Evolutionary conservation across 2,329 filamentous ascomycete species (phyloP).

Genomic region (Fusarium sp.): DNA sequence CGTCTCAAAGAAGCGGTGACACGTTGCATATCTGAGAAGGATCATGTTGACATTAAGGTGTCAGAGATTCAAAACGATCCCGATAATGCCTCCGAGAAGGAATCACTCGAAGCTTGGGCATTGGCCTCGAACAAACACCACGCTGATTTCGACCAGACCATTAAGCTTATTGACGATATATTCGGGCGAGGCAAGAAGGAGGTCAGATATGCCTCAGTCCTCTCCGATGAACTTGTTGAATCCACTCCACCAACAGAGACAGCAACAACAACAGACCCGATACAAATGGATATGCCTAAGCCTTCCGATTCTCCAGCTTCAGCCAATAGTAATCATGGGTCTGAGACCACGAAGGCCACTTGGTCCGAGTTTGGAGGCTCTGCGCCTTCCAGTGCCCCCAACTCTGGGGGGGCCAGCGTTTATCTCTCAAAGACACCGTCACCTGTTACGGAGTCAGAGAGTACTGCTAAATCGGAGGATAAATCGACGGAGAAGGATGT

Average conservation of each 20-base stretch:
- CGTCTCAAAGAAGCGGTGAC: not conserved
- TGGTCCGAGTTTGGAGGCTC: not conserved
- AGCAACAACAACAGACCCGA: not conserved
- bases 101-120: not conserved
- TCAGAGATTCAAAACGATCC: not conserved
- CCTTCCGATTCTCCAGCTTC: not conserved
- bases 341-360: not conserved
- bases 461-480: not conserved
- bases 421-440: not conserved
- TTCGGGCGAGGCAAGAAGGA: not conserved
- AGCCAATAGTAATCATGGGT: not conserved
- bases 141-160: not conserved
- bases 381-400: not conserved
- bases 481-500: not conserved
- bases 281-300: not conserved
- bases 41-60: not conserved
- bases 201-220: not conserved
- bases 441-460: not conserved
- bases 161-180: slow-evolving; percentile 2
- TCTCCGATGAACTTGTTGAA: not conserved
- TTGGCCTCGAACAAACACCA: not conserved
- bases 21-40: not conserved
- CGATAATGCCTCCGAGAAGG: not conserved
- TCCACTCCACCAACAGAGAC: not conserved
- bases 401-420: not conserved